Conservation (phyloP, 2,329 filamentous ascomycete genomes). For the Aspergillus spinulosporus region DNA sequence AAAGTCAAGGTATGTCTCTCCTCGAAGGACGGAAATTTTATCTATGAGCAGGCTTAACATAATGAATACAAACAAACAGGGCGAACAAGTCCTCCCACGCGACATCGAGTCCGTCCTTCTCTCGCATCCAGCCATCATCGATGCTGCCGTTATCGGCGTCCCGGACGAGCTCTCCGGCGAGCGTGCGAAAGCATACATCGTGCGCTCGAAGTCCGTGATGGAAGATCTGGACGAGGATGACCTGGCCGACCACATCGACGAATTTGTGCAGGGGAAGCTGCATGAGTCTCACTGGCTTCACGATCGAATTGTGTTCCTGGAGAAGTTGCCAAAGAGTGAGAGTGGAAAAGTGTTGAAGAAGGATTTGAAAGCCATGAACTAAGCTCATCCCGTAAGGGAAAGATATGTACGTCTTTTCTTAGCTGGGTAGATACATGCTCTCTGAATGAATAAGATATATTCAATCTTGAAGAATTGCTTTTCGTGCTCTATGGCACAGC, state of each 20-base stretch:
- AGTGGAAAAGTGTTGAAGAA: conserved; percentile 5
- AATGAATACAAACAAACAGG: not conserved
- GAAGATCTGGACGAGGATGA: conserved; percentile 3
- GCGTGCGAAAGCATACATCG: conserved; percentile 6
- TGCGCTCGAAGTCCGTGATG: not conserved
- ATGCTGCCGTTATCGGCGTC: conserved; percentile 5
- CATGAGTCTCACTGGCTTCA: conserved; percentile 7
- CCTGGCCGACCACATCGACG: conserved; percentile 2
- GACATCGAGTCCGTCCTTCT: conserved; percentile 8
- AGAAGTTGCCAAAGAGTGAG: not conserved
- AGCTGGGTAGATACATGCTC: too few species aligned
- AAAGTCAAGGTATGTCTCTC: conserved; percentile 57
- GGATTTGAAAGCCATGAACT: conserved; percentile 3
- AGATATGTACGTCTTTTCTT: too few species aligned
- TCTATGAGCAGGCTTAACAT: not conserved
- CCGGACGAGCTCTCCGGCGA: conserved; percentile 5
- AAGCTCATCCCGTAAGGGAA: not conserved
- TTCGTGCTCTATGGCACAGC: not conserved
- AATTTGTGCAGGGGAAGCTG: conserved; percentile 4
- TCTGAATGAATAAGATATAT: too few species aligned
- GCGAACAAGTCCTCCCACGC: conserved; percentile 5
- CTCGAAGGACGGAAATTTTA: not conserved
- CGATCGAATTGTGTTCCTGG: not conserved
- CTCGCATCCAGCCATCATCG: not conserved
- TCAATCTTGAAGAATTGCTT: too few species aligned